Percentiles rank a stretch among this genome's conserved stretches.
These are phyloP conservation scores for Mitragyna speciosa DNA, from an alignment of 257 asterid genomes.

Conservation along the genomic window DNA sequence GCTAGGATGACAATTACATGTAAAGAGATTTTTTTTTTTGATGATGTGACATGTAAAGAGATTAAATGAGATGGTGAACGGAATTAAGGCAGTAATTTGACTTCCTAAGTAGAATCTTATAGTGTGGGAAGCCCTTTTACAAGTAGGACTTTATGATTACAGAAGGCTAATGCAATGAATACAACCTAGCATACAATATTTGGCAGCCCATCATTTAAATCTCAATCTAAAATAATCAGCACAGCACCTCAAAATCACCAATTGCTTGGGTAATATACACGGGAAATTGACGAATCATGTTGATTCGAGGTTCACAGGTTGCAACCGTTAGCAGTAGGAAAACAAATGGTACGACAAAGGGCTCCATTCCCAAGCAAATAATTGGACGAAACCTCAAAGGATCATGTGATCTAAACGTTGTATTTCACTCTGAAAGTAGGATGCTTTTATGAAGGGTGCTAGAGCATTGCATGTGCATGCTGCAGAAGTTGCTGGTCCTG, in stretches of 20 bases:
- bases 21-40: too few species aligned
- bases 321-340: background rate
- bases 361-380: slow-evolving; percentile 11
- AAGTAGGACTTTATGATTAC: too few species aligned
- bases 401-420: slow-evolving; percentile 8
- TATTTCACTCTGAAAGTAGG: background rate
- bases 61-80: too few species aligned
- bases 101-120: too few species aligned
- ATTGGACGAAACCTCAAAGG: slow-evolving; percentile 3
- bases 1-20: too few species aligned
- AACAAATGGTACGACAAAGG: slow-evolving; percentile 7
- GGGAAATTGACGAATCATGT: background rate
- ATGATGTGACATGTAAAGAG: too few species aligned
- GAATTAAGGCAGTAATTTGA: too few species aligned
- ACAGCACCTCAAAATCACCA: background rate
- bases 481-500: slow-evolving; percentile 32
- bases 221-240: background rate
- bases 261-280: background rate
- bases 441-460: background rate
- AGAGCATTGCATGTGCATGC: slow-evolving; percentile 44
- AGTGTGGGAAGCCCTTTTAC: too few species aligned
- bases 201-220: background rate
- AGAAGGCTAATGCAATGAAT: too few species aligned
- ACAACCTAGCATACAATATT: too few species aligned
- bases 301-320: background rate